phyloP scores from a whole-genome alignment of 2,329 filamentous ascomycete species.

The Rhexocercosporidium sp. region DNA sequence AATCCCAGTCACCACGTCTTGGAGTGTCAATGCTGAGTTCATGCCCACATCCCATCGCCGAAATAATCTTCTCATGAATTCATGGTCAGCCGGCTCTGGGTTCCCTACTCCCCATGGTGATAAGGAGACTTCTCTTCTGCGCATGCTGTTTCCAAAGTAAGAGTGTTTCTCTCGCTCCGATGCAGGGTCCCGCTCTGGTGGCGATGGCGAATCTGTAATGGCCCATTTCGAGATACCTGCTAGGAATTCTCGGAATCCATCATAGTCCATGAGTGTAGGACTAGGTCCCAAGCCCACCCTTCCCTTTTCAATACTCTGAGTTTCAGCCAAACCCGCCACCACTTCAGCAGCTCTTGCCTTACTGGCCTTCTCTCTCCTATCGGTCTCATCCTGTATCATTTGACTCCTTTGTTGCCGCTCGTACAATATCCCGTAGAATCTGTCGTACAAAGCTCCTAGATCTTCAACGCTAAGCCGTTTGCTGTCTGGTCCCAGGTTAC shows the following conservation, averaged over 20 bases:
- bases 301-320: constrained; percentile 74
- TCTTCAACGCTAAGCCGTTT: constrained; percentile 88
- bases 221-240: constrained; percentile 93
- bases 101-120: constrained; percentile 61
- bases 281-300: constrained; percentile 88
- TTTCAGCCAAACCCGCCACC: constrained; percentile 45
- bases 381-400: constrained; percentile 77
- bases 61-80: constrained; percentile 90
- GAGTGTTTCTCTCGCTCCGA: constrained; percentile 60
- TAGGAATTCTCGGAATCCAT: constrained; percentile 92
- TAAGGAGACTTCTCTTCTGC: constrained; percentile 41
- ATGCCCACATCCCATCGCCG: constrained; percentile 84
- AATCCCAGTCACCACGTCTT: constrained; percentile 90
- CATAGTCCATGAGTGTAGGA: constrained; percentile 95
- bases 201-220: constrained; percentile 81
- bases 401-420: constrained; percentile 85
- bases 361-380: constrained; percentile 67
- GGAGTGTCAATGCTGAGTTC: constrained; percentile 78
- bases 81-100: constrained; percentile 84
- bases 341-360: constrained; percentile 57
- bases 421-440: constrained; percentile 91
- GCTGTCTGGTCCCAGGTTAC: constrained; percentile 94
- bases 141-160: constrained; percentile 63
- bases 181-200: constrained; percentile 52
- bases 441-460: constrained; percentile 87